Base-by-base conservation (phyloP, 2,329 filamentous ascomycete genomes). In the Aureobasidium sp. region DNA sequence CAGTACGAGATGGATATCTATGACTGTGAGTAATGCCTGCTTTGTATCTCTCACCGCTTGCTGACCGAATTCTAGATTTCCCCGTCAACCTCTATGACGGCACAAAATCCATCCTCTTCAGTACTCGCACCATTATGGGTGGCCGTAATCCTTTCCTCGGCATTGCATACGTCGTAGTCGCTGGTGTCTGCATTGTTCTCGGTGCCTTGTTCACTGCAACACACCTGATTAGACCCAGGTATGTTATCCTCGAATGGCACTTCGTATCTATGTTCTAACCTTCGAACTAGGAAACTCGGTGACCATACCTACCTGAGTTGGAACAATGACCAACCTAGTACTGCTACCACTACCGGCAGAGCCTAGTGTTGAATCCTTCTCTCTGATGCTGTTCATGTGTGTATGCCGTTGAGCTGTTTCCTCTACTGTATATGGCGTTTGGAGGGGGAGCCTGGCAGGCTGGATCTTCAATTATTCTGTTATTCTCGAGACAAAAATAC, bases 221-320 rank as follows among this genome's bases (percentile, higher is more conserved):
- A 0, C 92, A 97, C 77, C 81, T 97, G 66, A 86, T 99, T 75
- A 92, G 89, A 73, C 94, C 94, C 64, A 88, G 90, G 90, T 91
- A 79, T 71, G 84, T 76, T 54, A 9, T 39, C 14, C 27, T 53
- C 34, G 5, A 21, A 32, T 10, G 37, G 11, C 49, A 21, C 16
- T 14, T 50, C 10, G 48, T 11, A 25, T 14, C 5, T 21, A 5
- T 32, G 13, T 61, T 16, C 50, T 55, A 29, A 61, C 59, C 11
- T 30, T 9, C 2, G 66, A 27, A 5, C 55, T 67, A 93, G 94
- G 71, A 99, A 97, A 88, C 84, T 99, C 45, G 94, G 94, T 64
- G 94, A 99, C 74, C 94, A 97, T 75, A 97, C 91, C 9, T 97
- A 99, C 74, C 82, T 99, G 53, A 94, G 90, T 29, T 99, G 94